A percentile compares a stretch with the other conserved stretches of the same genome.
phyloP scores from a whole-genome alignment of 768 basidiomycete species.

The Leucogyrophana mollusca region DNA sequence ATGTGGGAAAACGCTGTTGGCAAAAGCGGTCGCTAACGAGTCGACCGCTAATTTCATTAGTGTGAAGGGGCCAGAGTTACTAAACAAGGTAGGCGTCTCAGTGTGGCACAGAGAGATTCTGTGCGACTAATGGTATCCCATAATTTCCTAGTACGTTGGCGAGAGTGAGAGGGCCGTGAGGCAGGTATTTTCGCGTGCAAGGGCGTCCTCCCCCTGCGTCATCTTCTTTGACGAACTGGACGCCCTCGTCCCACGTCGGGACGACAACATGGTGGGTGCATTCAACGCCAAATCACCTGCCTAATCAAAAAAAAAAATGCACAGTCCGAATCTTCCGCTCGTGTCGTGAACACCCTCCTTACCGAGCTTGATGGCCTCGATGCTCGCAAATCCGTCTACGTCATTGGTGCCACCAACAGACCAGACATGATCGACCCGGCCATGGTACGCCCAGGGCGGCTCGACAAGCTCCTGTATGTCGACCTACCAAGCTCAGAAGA shows the following conservation, averaged over 20 bases:
- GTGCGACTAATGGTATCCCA: conserved; percentile 1
- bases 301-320: background rate
- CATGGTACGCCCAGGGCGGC: conserved; percentile 93
- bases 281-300: background rate
- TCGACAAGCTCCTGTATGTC: conserved; percentile 93
- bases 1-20: conserved; percentile 96
- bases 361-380: conserved; percentile 95
- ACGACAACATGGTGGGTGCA: conserved; percentile 78
- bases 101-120: background rate
- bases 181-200: conserved; percentile 90
- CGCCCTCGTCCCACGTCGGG: conserved; percentile 85
- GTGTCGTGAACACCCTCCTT: conserved; percentile 88
- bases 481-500: conserved; percentile 76
- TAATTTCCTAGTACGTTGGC: conserved; percentile 76
- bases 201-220: conserved; percentile 91
- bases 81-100: conserved; percentile 78
- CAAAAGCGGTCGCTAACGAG: conserved; percentile 98
- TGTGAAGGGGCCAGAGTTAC: conserved; percentile 93
- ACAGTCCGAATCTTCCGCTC: conserved; percentile 89
- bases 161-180: conserved; percentile 95
- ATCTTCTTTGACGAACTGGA: conserved; percentile 97
- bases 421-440: conserved; percentile 98
- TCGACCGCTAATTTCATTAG: conserved; percentile 95
- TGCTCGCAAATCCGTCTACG: conserved; percentile 81
- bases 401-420: conserved; percentile 92